Percentiles rank a stretch among this genome's conserved stretches.
Conservation (phyloP, 2,329 filamentous ascomycete genomes). For the Aspergillus jensenii region DNA sequence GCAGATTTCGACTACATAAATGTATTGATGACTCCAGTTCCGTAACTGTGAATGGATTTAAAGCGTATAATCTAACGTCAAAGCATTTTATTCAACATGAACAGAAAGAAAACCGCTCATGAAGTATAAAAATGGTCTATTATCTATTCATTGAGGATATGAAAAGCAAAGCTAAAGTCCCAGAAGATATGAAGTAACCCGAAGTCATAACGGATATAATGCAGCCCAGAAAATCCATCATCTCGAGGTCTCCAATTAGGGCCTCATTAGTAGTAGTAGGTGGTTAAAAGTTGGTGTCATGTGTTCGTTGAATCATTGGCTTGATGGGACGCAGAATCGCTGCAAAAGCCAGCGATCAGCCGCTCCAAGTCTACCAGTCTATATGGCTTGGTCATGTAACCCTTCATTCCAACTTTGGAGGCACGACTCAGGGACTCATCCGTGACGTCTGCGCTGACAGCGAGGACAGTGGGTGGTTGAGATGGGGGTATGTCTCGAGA, state of each 20-base stretch:
- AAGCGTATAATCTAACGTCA: background rate
- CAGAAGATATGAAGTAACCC: background rate
- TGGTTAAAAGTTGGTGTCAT: slow-evolving; percentile 15
- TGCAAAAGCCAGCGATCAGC: slow-evolving; percentile 54
- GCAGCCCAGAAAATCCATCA: slow-evolving; percentile 2
- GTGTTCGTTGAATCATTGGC: slow-evolving; percentile 19
- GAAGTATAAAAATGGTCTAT: slow-evolving; percentile 6
- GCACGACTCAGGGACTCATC: slow-evolving; percentile 62
- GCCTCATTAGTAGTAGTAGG: background rate
- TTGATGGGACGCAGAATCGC: slow-evolving; percentile 13
- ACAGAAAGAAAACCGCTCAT: background rate
- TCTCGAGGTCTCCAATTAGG: background rate
- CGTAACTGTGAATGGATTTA: background rate
- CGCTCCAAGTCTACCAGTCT: slow-evolving; percentile 62
- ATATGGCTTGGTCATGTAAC: slow-evolving; percentile 69
- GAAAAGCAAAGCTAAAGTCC: background rate
- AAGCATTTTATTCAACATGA: background rate
- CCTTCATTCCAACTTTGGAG: slow-evolving; percentile 63
- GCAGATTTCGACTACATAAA: background rate
- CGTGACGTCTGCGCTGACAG: slow-evolving; percentile 67
- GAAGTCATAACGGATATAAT: slow-evolving; percentile 2
- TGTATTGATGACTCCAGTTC: background rate
- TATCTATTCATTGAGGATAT: slow-evolving; percentile 1
- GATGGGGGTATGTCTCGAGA: background rate
- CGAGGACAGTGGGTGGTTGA: slow-evolving; percentile 52